Evolutionary conservation across 331 rosid species (phyloP), one percentile per base, ranked within the genome.

Genomic region (Dryas integrifolia): DNA sequence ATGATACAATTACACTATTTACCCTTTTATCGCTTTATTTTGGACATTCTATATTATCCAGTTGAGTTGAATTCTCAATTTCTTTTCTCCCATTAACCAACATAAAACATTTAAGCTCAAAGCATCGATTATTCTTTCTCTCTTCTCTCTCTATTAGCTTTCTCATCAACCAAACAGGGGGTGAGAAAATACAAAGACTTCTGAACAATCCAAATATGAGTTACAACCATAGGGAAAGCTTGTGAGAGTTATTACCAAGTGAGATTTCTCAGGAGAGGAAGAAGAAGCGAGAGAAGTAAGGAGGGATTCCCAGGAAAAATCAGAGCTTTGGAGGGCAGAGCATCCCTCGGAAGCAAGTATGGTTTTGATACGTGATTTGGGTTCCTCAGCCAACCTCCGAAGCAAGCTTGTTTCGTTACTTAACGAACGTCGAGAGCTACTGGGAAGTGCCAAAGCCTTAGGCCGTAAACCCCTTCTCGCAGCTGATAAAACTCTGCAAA

Each of bases 231-330:
- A 5, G 50, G 24, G 24, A 13, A n/a, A 50, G 57, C 13, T 21
- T 18, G 72, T 38, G 39, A 55, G 50, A 38, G 3, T 45, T 4
- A 59, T 69, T 88, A 86, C 94, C 86, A 86, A 65, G 58, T 59
- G 86, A 24, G 88, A 80, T 77, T 85, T 88, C 16, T 69, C 52
- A 38, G 46, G 73, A 4, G 89, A 81, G 48, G 89, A 81, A 48
- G 85, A 77, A 74, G 82, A 82, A 35, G 48, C 50, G 21, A 86
- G 86, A 69, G 86, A 81, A 51, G 79, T 40, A 45, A 83, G n/a
- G 16, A 85, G 84, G 18, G 64, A 62, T 57, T 81, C 75, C 85
- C 86, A 87, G 53, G 87, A 69, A 73, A 71, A 75, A 3, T 76
- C 57, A 3, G 86, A 82, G 73, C 63, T 72, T 58, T 70, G 78